A percentile compares a stretch with the other conserved stretches of the same genome.
These are phyloP conservation scores for Suillus brevipes DNA, from an alignment of 768 basidiomycete genomes.

Conservation along the genomic window DNA sequence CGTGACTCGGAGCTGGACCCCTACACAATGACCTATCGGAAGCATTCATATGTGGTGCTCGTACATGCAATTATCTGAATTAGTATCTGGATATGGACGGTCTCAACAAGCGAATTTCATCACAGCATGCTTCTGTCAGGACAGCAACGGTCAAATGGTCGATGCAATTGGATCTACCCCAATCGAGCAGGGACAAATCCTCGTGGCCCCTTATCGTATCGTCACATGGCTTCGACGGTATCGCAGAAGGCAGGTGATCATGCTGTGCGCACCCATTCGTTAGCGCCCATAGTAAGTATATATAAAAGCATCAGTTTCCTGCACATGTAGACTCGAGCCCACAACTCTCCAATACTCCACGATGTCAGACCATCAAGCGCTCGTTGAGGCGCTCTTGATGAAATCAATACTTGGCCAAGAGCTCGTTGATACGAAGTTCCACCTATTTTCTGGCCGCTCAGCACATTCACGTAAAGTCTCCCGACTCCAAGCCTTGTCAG, in stretches of 20 bases:
- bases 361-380: constrained; percentile 13
- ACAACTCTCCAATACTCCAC: neutral
- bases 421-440: constrained; percentile 32
- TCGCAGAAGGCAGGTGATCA: neutral
- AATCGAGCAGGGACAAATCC: neutral
- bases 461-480: constrained; percentile 10
- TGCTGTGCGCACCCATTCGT: neutral
- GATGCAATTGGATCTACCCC: neutral
- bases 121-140: neutral
- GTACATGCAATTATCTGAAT: neutral
- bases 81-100: neutral
- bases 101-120: neutral
- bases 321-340: neutral
- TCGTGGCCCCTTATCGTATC: neutral
- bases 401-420: constrained; percentile 29
- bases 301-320: neutral
- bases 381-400: constrained; percentile 24
- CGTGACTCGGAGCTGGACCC: too few species aligned
- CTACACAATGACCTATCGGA: neutral
- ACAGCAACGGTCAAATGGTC: neutral
- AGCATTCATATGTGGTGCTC: neutral
- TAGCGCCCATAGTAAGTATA: neutral
- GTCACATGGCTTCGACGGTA: neutral
- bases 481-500: constrained; percentile 25
- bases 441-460: constrained; percentile 28